phyloP scores from a whole-genome alignment of 768 basidiomycete species.

The Lepiota brunneoincarnata region DNA sequence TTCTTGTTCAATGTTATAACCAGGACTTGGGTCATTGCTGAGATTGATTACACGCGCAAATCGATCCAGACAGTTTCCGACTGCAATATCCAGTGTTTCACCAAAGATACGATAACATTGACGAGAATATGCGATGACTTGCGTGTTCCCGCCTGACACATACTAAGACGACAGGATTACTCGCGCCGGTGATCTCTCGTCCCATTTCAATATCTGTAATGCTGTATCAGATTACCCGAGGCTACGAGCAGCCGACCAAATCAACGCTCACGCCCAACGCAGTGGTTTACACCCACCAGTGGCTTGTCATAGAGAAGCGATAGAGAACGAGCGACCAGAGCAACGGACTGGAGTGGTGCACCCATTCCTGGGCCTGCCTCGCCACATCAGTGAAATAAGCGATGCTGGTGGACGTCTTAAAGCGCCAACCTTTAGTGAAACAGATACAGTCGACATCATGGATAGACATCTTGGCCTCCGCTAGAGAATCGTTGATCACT shows the following conservation, averaged over 20 bases:
- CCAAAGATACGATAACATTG: conserved; percentile 98
- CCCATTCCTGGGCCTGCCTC: conserved; percentile 98
- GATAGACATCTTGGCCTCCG: conserved; percentile 64
- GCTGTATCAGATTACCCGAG: neutral
- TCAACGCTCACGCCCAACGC: conserved; percentile 81
- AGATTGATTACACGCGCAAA: conserved; percentile 94
- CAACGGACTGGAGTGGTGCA: conserved; percentile 92
- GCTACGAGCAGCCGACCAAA: conserved; percentile 3
- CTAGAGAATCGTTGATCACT: conserved; percentile 76
- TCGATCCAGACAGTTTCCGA: conserved; percentile 96
- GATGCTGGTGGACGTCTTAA: neutral
- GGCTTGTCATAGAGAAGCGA: conserved; percentile 88
- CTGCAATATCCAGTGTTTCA: conserved; percentile 98
- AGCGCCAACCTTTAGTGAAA: conserved; percentile 82
- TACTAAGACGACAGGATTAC: conserved; percentile 96
- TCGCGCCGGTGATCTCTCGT: conserved; percentile 88
- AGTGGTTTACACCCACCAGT: conserved; percentile 97
- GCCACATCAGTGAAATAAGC: neutral
- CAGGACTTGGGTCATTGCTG: conserved; percentile 94
- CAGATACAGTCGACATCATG: conserved; percentile 91
- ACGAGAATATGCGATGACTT: conserved; percentile 97
- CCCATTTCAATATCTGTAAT: conserved; percentile 96
- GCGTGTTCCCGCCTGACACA: conserved; percentile 98
- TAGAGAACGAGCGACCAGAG: conserved; percentile 88
- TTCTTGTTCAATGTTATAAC: conserved; percentile 95